These are phyloP conservation scores for Cryptococcus sp. DNA, from an alignment of 1,284 basidiomycete species.

Conservation along the genomic window DNA sequence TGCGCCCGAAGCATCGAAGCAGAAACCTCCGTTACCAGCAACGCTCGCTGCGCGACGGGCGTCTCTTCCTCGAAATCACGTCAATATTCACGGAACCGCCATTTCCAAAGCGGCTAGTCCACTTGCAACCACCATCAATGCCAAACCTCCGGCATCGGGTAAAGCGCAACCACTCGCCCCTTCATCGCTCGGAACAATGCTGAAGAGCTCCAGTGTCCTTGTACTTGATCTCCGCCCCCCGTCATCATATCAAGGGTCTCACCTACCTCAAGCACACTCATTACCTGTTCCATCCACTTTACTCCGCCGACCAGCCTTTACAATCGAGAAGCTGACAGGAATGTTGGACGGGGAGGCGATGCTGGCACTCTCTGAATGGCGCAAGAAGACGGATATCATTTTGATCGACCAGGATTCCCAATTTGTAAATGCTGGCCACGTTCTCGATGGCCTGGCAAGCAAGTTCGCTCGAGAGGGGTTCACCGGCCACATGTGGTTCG, in stretches of 20 bases:
- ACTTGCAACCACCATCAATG: conserved; percentile 11
- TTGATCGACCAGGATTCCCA: conserved; percentile 76
- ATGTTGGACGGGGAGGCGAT: conserved; percentile 67
- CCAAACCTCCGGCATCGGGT: conserved; percentile 4
- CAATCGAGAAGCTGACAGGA: conserved; percentile 64
- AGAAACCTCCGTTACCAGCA: conserved; percentile 2
- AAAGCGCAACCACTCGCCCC: conserved; percentile 23
- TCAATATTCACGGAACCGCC: not conserved
- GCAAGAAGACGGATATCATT: conserved; percentile 61
- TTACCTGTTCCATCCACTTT: conserved; percentile 91
- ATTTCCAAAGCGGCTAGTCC: conserved; percentile 15
- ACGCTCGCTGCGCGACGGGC: not conserved
- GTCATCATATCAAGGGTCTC: conserved; percentile 62
- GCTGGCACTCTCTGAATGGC: conserved; percentile 53
- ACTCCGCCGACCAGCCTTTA: conserved; percentile 80
- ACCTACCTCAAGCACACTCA: conserved; percentile 70
- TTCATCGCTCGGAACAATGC: conserved; percentile 10
- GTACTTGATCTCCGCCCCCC: conserved; percentile 86
- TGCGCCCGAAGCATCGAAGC: not conserved
- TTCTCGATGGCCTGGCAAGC: conserved; percentile 70
- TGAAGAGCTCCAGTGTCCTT: conserved; percentile 43
- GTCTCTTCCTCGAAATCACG: not conserved
- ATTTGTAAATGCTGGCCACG: conserved; percentile 59
- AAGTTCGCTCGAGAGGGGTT: conserved; percentile 76
- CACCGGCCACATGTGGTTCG: conserved; percentile 63